phyloP scores from a whole-genome alignment of 2,329 filamentous ascomycete species.

The Fusarium longipes region DNA sequence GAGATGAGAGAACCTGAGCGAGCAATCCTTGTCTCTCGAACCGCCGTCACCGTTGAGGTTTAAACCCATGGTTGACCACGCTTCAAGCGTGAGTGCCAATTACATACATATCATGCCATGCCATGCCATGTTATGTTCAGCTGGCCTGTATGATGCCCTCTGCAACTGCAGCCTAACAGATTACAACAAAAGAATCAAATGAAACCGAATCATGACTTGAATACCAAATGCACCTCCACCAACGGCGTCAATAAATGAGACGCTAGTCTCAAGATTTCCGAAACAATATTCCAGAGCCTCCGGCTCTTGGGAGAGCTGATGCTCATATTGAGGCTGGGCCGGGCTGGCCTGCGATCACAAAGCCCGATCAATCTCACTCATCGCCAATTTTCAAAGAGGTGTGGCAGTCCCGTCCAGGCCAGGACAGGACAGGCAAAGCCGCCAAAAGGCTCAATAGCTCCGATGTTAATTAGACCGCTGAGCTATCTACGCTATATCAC shows the following conservation, averaged over 20 bases:
- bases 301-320: constrained; percentile 11
- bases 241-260: constrained; percentile 2
- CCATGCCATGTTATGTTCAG: constrained; percentile 32
- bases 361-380: background rate
- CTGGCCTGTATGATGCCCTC: constrained; percentile 21
- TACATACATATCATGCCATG: constrained; percentile 3
- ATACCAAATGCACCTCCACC: background rate
- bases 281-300: constrained; percentile 29
- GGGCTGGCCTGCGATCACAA: background rate
- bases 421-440: constrained; percentile 33
- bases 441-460: constrained; percentile 19
- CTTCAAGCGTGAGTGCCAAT: constrained; percentile 13
- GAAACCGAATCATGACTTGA: background rate
- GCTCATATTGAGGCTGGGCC: constrained; percentile 15
- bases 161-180: constrained; percentile 1
- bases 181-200: background rate
- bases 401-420: constrained; percentile 24
- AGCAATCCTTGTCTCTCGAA: constrained; percentile 29
- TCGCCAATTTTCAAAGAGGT: constrained; percentile 16
- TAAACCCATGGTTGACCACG: constrained; percentile 14
- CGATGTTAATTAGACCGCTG: constrained; percentile 8
- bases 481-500: background rate
- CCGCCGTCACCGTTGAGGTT: constrained; percentile 22
- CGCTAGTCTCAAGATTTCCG: constrained; percentile 13
- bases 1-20: constrained; percentile 6